phyloP scores from a whole-genome alignment of 805 yeast genomes.

The Candida corydali region DNA sequence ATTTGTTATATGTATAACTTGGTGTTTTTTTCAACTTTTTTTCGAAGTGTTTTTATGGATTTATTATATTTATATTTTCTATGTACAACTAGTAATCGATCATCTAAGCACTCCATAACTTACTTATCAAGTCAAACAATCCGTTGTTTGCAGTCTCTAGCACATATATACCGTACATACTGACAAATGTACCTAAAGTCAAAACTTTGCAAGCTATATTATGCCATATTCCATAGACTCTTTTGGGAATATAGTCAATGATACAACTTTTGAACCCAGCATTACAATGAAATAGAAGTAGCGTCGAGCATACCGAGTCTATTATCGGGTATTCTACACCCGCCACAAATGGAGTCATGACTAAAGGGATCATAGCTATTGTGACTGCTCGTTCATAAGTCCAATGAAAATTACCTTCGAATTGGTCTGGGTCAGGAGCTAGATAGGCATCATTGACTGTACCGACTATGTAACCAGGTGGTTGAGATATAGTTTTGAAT shows the following conservation, averaged over 20 bases:
- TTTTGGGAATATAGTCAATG: constrained; percentile 83
- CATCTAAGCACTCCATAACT: constrained; percentile 57
- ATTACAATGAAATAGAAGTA: constrained; percentile 72
- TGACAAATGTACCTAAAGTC: constrained; percentile 64
- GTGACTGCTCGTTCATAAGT: constrained; percentile 75
- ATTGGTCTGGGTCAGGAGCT: constrained; percentile 56
- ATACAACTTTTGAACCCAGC: constrained; percentile 90
- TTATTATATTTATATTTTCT: too few species aligned
- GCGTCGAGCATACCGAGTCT: constrained; percentile 67
- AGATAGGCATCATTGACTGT: constrained; percentile 85
- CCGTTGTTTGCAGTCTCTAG: constrained; percentile 82
- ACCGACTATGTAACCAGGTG: constrained; percentile 90
- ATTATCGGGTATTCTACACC: constrained; percentile 67
- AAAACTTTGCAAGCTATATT: constrained; percentile 63
- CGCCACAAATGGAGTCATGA: constrained; percentile 68
- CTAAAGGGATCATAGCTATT: constrained; percentile 70
- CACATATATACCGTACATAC: constrained; percentile 76
- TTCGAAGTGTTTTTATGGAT: too few species aligned
- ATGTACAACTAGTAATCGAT: neutral
- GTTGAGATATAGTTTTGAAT: constrained; percentile 62
- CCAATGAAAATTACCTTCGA: constrained; percentile 93
- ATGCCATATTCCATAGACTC: constrained; percentile 80
- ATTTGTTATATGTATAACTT: neutral
- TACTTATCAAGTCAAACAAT: constrained; percentile 56
- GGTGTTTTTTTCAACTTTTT: too few species aligned